A percentile compares a stretch with the other conserved stretches of the same genome.
phyloP scores from a whole-genome alignment of 2,329 filamentous ascomycete species.

The Pseudomassariella vexata region DNA sequence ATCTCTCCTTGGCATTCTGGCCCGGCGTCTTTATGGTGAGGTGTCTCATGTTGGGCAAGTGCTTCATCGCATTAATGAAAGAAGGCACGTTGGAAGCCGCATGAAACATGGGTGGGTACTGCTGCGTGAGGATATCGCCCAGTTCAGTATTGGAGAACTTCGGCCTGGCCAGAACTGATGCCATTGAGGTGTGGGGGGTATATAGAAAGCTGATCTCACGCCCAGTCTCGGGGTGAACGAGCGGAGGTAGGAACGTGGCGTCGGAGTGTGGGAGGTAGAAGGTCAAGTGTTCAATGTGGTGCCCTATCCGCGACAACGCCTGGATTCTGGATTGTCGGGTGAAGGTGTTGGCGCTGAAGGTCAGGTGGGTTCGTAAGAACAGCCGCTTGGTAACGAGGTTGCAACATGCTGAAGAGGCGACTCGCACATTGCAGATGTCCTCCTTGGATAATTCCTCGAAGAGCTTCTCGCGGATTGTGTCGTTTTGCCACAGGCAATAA shows the following conservation, averaged over 20 bases:
- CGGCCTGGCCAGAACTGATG: conserved; percentile 55
- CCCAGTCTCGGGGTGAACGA: conserved; percentile 72
- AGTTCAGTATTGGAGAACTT: conserved; percentile 78
- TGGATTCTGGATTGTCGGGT: conserved; percentile 67
- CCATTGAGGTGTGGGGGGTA: conserved; percentile 65
- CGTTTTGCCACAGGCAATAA: conserved; percentile 50
- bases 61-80: conserved; percentile 69
- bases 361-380: conserved; percentile 64
- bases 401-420: conserved; percentile 65
- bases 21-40: conserved; percentile 72
- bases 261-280: conserved; percentile 72
- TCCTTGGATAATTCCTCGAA: conserved; percentile 42
- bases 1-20: conserved; percentile 62
- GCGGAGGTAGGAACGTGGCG: conserved; percentile 79
- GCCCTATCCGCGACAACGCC: conserved; percentile 71
- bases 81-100: conserved; percentile 81
- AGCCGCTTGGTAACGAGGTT: conserved; percentile 63
- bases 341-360: conserved; percentile 69
- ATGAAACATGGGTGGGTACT: conserved; percentile 86
- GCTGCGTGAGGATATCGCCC: conserved; percentile 74
- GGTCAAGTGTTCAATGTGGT: conserved; percentile 70
- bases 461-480: conserved; percentile 42
- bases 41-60: conserved; percentile 65
- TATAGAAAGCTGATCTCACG: conserved; percentile 78
- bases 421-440: conserved; percentile 55